phyloP scores from a whole-genome alignment of 768 basidiomycete genomes.

The Mycena chlorophos region DNA sequence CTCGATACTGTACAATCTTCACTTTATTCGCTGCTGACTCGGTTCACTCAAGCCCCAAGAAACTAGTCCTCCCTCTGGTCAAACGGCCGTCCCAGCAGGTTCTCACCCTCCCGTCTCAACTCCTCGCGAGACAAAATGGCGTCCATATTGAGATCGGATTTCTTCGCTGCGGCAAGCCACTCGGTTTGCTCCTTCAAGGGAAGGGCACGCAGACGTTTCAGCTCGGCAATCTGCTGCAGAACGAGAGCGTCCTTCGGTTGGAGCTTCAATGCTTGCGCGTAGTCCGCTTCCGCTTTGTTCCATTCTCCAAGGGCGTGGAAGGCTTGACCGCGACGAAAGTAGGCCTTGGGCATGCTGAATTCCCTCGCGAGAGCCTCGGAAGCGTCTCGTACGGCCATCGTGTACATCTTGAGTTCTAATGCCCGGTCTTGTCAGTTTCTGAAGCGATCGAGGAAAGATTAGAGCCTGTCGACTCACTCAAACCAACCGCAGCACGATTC shows the following conservation, averaged over 20 bases:
- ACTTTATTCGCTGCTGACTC: no score
- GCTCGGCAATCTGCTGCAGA: conserved; percentile 2
- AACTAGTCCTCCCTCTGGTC: no score
- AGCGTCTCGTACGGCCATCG: conserved; percentile 7
- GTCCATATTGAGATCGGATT: no score
- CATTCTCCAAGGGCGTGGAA: conserved; percentile 10
- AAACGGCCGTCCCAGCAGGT: no score
- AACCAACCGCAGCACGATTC: conserved; percentile 19
- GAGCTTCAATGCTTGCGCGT: conserved; percentile 5
- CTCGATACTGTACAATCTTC: no score
- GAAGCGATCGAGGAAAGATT: not conserved
- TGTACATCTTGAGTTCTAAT: conserved; percentile 16
- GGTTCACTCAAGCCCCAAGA: no score
- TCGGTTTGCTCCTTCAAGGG: not conserved
- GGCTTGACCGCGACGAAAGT: conserved; percentile 18
- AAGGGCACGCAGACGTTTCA: conserved; percentile 11
- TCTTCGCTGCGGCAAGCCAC: conserved; percentile 8
- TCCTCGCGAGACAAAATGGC: no score
- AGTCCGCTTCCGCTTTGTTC: conserved; percentile 13
- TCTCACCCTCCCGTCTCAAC: no score
- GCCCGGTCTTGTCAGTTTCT: not conserved
- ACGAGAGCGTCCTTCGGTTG: conserved; percentile 9
- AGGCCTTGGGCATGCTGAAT: conserved; percentile 17
- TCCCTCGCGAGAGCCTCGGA: conserved; percentile 2
- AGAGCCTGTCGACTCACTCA: conserved; percentile 12